Percentiles rank a stretch among this genome's conserved stretches.
Conservation (phyloP, 257 asterid genomes). For the Primulina eburnea region DNA sequence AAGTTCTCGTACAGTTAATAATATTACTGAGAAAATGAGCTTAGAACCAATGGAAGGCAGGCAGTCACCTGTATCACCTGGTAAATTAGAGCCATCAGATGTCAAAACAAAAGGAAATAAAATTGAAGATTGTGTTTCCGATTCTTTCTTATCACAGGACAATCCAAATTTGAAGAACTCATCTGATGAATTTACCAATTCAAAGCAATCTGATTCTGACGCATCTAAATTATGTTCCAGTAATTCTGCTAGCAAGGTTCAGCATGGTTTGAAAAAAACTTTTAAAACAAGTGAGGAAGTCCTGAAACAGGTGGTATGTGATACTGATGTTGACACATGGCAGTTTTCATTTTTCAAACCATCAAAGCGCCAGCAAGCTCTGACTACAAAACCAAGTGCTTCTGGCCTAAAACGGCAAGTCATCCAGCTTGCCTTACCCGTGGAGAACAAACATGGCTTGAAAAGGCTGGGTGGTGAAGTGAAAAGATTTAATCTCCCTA, state of each 20-base stretch:
- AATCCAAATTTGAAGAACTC: slow-evolving; percentile 30
- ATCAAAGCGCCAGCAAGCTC: slow-evolving; percentile 46
- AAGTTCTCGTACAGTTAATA: slow-evolving; percentile 31
- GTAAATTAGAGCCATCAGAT: slow-evolving; percentile 34
- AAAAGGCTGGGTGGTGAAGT: slow-evolving; percentile 49
- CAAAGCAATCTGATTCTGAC: slow-evolving; percentile 31
- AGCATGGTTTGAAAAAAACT: slow-evolving; percentile 33
- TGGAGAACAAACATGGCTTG: slow-evolving; percentile 46
- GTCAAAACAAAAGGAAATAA: slow-evolving; percentile 33
- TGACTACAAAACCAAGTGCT: slow-evolving; percentile 40
- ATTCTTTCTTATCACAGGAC: slow-evolving; percentile 23
- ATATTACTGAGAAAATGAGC: slow-evolving; percentile 26
- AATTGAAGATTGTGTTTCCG: slow-evolving; percentile 21
- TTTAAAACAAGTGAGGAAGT: slow-evolving; percentile 33
- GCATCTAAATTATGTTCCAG: slow-evolving; percentile 34
- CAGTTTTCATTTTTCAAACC: slow-evolving; percentile 73
- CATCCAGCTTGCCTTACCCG: slow-evolving; percentile 74
- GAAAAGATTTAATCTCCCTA: slow-evolving; percentile 75
- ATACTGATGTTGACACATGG: slow-evolving; percentile 60
- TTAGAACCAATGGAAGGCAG: slow-evolving; percentile 28
- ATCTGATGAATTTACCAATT: slow-evolving; percentile 32
- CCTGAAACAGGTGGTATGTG: slow-evolving; percentile 41
- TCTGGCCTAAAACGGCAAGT: slow-evolving; percentile 75
- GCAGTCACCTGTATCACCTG: slow-evolving; percentile 31
- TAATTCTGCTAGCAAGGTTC: slow-evolving; percentile 34